Percentiles rank a stretch among this genome's conserved stretches.
Conservation (phyloP, 2,329 filamentous ascomycete species). For the Byssoonygena ceratinophila region DNA sequence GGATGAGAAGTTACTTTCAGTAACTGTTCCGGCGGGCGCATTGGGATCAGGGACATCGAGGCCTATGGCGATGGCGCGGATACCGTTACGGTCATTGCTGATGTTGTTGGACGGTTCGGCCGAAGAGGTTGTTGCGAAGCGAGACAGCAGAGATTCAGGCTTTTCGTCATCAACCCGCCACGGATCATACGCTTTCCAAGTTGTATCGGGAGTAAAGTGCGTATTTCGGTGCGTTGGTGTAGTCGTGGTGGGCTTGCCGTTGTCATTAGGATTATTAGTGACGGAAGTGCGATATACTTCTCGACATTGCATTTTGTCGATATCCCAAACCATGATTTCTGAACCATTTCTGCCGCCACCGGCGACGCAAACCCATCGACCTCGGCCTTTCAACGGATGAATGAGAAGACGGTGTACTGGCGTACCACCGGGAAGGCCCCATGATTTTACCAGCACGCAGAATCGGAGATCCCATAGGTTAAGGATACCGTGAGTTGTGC, state of each 20-base stretch:
- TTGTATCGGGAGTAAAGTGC: slow-evolving; percentile 19
- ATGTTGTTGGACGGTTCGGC: slow-evolving; percentile 43
- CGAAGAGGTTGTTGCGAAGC: slow-evolving; percentile 53
- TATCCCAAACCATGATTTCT: slow-evolving; percentile 90
- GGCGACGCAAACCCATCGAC: slow-evolving; percentile 77
- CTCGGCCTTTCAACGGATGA: slow-evolving; percentile 66
- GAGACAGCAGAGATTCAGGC: slow-evolving; percentile 72
- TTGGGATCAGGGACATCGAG: slow-evolving; percentile 59
- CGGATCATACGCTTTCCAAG: slow-evolving; percentile 58
- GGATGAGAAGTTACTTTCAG: slow-evolving; percentile 28
- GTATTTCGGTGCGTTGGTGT: slow-evolving; percentile 15
- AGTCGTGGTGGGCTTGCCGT: slow-evolving; percentile 24
- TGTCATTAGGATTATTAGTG: slow-evolving; percentile 12
- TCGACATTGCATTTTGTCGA: slow-evolving; percentile 78
- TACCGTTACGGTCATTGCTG: slow-evolving; percentile 39
- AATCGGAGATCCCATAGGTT: slow-evolving; percentile 97
- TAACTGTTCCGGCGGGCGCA: slow-evolving; percentile 41
- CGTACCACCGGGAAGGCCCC: slow-evolving; percentile 72
- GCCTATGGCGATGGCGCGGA: slow-evolving; percentile 64
- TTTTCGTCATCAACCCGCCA: slow-evolving; percentile 86
- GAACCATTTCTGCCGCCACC: slow-evolving; percentile 70
- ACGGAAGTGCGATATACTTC: slow-evolving; percentile 66
- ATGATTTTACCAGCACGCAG: slow-evolving; percentile 72
- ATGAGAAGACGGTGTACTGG: slow-evolving; percentile 69
- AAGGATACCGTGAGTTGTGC: slow-evolving; percentile 84